Evolutionary conservation across 805 yeast genomes (phyloP).

Genomic region (Wickerhamiella alocasiicola): DNA sequence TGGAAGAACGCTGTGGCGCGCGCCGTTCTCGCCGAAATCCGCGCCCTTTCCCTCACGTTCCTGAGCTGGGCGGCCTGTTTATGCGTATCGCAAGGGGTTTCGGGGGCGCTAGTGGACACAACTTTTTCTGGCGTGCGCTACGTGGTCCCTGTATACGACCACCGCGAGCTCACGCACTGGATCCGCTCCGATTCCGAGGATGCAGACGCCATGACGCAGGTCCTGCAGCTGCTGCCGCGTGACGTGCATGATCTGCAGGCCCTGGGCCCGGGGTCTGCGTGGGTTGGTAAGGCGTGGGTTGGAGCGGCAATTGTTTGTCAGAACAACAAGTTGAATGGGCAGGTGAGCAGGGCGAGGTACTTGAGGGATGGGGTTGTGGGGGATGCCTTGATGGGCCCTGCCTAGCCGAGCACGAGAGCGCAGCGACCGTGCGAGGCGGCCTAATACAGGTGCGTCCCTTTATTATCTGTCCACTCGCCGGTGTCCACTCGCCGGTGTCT

Average conservation of each 20-base stretch:
- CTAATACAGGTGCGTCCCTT: too few relatives aligned
- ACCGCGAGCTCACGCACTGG: slow-evolving; percentile 17
- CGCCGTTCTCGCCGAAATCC: slow-evolving; percentile 13
- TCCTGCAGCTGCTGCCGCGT: not conserved
- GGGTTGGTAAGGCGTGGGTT: too few relatives aligned
- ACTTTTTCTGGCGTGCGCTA: slow-evolving; percentile 6
- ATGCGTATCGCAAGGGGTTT: slow-evolving; percentile 10
- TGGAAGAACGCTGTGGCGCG: slow-evolving; percentile 15
- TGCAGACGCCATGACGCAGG: not conserved
- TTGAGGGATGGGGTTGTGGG: not conserved
- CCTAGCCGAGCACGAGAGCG: too few relatives aligned
- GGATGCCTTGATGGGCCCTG: slow-evolving; percentile 1
- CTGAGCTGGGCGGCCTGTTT: slow-evolving; percentile 19
- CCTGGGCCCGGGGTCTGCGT: not conserved
- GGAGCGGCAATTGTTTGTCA: slow-evolving; percentile 5
- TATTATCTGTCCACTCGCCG: too few relatives aligned
- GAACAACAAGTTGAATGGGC: slow-evolving; percentile 1
- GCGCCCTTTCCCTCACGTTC: slow-evolving; percentile 17
- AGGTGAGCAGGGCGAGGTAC: not conserved
- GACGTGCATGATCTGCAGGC: slow-evolving; percentile 4
- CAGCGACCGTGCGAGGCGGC: too few relatives aligned
- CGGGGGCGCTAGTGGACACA: slow-evolving; percentile 12
- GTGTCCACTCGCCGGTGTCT: too few relatives aligned
- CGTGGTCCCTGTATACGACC: slow-evolving; percentile 20
- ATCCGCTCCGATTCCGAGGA: slow-evolving; percentile 3